A percentile compares a stretch with the other conserved stretches of the same genome.
phyloP scores from a whole-genome alignment of 2,329 filamentous ascomycete species.

The Pseudogymnoascus sp. region DNA sequence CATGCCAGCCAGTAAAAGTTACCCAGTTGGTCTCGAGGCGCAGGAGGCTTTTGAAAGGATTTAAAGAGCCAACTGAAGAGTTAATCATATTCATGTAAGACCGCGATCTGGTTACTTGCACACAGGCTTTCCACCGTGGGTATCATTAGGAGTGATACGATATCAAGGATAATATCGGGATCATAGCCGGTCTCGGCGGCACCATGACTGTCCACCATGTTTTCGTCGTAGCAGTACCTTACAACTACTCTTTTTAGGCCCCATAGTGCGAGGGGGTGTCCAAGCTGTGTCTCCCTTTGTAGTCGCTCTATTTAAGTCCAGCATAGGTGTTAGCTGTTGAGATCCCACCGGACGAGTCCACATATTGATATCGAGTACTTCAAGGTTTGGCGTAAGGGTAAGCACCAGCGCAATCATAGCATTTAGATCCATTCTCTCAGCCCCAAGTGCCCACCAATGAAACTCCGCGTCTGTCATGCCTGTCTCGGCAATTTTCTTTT shows the following conservation, averaged over 20 bases:
- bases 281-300: not conserved
- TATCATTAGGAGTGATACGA: not conserved
- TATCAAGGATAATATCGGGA: too few species aligned
- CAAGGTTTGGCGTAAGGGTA: not conserved
- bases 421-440: not conserved
- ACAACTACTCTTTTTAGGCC: not conserved
- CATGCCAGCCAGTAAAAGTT: too few species aligned
- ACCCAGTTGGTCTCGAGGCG: not conserved
- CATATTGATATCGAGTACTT: not conserved
- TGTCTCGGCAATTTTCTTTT: not conserved
- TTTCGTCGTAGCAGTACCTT: too few species aligned
- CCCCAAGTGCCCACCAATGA: not conserved
- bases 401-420: not conserved
- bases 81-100: too few species aligned
- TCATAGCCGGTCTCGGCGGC: too few species aligned
- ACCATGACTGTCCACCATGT: too few species aligned
- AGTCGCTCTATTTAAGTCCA: not conserved
- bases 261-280: not conserved
- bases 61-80: not conserved
- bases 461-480: not conserved
- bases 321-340: not conserved
- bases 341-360: not conserved
- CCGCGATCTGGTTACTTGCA: too few species aligned
- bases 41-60: not conserved
- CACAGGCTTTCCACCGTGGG: not conserved